Conservation (phyloP, 2,329 filamentous ascomycete genomes). For the Nothophoma quercina region DNA sequence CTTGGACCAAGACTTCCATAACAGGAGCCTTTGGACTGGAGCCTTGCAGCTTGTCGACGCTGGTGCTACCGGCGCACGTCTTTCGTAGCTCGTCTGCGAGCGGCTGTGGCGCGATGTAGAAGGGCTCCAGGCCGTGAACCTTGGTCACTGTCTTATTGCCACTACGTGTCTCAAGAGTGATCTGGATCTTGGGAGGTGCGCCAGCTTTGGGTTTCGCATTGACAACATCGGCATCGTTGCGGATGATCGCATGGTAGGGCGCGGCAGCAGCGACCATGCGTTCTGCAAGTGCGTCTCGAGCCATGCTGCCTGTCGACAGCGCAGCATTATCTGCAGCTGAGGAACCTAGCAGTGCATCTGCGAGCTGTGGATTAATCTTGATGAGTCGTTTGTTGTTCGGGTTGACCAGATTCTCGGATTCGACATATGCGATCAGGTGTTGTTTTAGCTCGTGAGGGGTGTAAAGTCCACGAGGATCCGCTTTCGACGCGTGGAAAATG, state of each 20-base stretch:
- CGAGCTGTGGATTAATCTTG: slow-evolving; percentile 68
- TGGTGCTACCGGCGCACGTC: slow-evolving; percentile 72
- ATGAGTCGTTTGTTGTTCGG: slow-evolving; percentile 67
- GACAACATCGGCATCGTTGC: slow-evolving; percentile 52
- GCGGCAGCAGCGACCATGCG: slow-evolving; percentile 64
- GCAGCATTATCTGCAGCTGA: slow-evolving; percentile 64
- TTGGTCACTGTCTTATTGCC: slow-evolving; percentile 72
- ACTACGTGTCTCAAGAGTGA: slow-evolving; percentile 69
- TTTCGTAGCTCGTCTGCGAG: slow-evolving; percentile 72
- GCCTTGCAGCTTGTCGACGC: slow-evolving; percentile 67
- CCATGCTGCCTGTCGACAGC: slow-evolving; percentile 64
- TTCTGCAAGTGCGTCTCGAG: slow-evolving; percentile 67
- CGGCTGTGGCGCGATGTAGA: slow-evolving; percentile 65
- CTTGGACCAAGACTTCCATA: slow-evolving; percentile 73
- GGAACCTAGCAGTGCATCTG: slow-evolving; percentile 66
- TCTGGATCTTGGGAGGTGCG: slow-evolving; percentile 64
- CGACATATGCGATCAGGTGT: slow-evolving; percentile 65
- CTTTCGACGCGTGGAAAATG: slow-evolving; percentile 60
- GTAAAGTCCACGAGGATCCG: slow-evolving; percentile 64
- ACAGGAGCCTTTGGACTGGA: slow-evolving; percentile 67
- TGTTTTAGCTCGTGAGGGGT: slow-evolving; percentile 66
- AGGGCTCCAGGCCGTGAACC: slow-evolving; percentile 67
- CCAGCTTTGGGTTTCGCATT: slow-evolving; percentile 67
- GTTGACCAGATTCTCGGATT: slow-evolving; percentile 64
- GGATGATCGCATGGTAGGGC: slow-evolving; percentile 65